phyloP scores from a whole-genome alignment of 331 rosid species.

The Acacia concinna region DNA sequence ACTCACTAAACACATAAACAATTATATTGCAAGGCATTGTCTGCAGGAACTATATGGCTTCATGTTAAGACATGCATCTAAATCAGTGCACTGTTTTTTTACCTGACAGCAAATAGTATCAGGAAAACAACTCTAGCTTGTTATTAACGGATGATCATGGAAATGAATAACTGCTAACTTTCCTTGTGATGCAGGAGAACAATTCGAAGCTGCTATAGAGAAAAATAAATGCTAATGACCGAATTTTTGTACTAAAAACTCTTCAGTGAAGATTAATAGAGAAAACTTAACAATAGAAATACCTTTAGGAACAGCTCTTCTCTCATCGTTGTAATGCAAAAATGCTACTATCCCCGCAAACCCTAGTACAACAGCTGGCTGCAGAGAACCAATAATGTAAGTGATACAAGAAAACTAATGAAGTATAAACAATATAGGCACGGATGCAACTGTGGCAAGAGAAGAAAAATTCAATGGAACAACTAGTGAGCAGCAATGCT shows the following conservation, averaged over 20 bases:
- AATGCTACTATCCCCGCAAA: conserved; percentile 70
- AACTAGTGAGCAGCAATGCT: background rate
- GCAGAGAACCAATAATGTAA: conserved; percentile 28
- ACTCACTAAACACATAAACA: background rate
- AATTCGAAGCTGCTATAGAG: background rate
- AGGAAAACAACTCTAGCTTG: conserved; percentile 9
- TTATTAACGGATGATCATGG: background rate
- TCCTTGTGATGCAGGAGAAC: background rate
- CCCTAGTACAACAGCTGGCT: conserved; percentile 69
- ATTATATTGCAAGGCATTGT: conserved; percentile 4
- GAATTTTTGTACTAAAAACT: conserved; percentile 1
- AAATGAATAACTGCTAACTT: background rate
- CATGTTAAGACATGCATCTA: background rate
- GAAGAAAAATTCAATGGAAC: background rate
- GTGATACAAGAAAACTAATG: background rate
- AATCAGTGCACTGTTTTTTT: background rate
- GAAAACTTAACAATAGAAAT: conserved; percentile 1
- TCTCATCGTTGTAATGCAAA: conserved; percentile 77
- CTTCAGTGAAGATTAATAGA: background rate
- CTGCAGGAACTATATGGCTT: background rate
- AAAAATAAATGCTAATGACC: background rate
- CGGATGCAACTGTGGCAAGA: background rate
- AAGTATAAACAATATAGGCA: background rate
- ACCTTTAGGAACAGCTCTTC: conserved; percentile 81
- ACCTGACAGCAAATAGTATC: background rate